Percentiles rank a stretch among this genome's conserved stretches.
Evolutionary conservation across 805 yeast species (phyloP).

Genomic region (Nakazawaea laoshanensis): DNA sequence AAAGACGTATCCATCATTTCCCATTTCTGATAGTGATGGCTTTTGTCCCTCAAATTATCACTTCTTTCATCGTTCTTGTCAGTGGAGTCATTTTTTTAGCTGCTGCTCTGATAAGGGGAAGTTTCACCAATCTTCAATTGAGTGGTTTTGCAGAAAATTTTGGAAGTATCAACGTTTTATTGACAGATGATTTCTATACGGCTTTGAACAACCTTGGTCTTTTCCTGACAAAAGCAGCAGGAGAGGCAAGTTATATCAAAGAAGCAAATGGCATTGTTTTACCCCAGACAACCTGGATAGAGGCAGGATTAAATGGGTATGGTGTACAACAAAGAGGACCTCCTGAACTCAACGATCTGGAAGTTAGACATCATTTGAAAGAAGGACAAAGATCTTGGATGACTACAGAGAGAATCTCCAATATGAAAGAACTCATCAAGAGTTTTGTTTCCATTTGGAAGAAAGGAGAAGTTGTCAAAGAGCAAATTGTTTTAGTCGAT

Average conservation of each 20-base stretch:
- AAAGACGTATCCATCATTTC: slow-evolving; percentile 34
- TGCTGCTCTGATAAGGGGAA: slow-evolving; percentile 54
- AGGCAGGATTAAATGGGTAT: too few species aligned
- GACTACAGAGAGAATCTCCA: too few species aligned
- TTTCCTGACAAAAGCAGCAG: slow-evolving; percentile 59
- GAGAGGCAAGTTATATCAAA: slow-evolving; percentile 54
- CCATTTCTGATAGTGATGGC: slow-evolving; percentile 53
- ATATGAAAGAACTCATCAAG: too few species aligned
- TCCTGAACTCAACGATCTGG: too few species aligned
- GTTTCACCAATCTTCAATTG: slow-evolving; percentile 22
- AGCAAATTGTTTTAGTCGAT: too few species aligned
- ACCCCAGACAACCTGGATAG: slow-evolving; percentile 53
- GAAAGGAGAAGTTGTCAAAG: too few species aligned
- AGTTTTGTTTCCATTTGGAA: too few species aligned
- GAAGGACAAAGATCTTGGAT: too few species aligned
- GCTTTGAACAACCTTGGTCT: slow-evolving; percentile 52
- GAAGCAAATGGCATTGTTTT: slow-evolving; percentile 41
- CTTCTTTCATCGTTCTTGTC: slow-evolving; percentile 37
- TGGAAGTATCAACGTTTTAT: slow-evolving; percentile 28
- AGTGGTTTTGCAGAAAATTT: slow-evolving; percentile 23
- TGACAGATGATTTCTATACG: slow-evolving; percentile 60
- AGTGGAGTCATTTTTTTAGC: slow-evolving; percentile 46
- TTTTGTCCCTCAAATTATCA: slow-evolving; percentile 58
- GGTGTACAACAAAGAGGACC: too few species aligned
- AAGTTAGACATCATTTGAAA: too few species aligned